Conservation (phyloP, 768 basidiomycete genomes). For the Lepiota subincarnata region DNA sequence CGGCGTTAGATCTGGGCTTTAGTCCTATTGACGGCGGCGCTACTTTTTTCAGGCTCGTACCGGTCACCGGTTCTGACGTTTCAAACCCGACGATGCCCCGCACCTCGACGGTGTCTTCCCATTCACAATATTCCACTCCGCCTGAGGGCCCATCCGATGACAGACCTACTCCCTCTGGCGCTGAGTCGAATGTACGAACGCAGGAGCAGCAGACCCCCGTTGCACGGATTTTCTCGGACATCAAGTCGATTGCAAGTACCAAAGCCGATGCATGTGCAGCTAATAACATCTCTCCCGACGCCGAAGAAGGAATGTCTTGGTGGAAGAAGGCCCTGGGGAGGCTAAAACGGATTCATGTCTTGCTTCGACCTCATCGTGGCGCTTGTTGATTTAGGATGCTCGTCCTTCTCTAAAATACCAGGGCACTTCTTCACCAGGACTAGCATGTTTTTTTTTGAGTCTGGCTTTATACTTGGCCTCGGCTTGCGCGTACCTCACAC, state of each 20-base stretch:
- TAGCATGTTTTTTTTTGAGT: not conserved
- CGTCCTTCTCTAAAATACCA: not conserved
- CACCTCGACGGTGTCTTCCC: slow-evolving; percentile 4
- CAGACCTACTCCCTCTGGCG: slow-evolving; percentile 25
- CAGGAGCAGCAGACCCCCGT: not conserved
- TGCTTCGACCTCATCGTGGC: slow-evolving; percentile 1
- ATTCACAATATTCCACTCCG: not conserved
- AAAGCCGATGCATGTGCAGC: slow-evolving; percentile 17
- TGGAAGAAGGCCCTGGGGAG: slow-evolving; percentile 15
- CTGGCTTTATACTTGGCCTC: too few species aligned
- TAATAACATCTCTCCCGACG: not conserved
- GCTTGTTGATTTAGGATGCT: not conserved
- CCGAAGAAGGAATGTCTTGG: slow-evolving; percentile 9
- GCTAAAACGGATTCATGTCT: slow-evolving; percentile 11
- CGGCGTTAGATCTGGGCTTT: slow-evolving; percentile 10
- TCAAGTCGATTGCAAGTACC: slow-evolving; percentile 21
- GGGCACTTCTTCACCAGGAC: not conserved
- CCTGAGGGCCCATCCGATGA: slow-evolving; percentile 22
- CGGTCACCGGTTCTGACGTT: slow-evolving; percentile 4
- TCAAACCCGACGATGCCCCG: slow-evolving; percentile 4
- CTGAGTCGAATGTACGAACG: not conserved
- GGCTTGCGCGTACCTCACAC: not conserved
- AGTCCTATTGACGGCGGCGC: slow-evolving; percentile 3
- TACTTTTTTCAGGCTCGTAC: not conserved
- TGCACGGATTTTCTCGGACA: slow-evolving; percentile 15